Percentiles rank a stretch among this genome's conserved stretches.
Evolutionary conservation across 2,329 filamentous ascomycete genomes (phyloP).

Genomic region (Fusarium sp.): DNA sequence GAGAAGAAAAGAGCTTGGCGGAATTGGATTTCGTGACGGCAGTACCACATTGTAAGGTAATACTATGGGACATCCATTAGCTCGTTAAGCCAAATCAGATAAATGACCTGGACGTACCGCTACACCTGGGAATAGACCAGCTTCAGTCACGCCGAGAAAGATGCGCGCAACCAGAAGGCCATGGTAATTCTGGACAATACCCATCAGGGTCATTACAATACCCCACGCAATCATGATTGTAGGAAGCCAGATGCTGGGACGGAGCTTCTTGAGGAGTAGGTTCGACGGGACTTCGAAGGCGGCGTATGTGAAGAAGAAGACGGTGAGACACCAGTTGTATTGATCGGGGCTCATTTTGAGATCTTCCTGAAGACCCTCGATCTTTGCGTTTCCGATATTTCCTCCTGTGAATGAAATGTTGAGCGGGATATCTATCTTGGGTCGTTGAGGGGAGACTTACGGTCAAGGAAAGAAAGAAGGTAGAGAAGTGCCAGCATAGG

Average conservation of each 20-base stretch:
- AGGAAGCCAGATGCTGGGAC: constrained; percentile 81
- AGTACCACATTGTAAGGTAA: constrained; percentile 71
- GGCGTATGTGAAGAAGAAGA: constrained; percentile 85
- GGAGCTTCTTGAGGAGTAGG: constrained; percentile 78
- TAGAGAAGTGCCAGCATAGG: constrained; percentile 77
- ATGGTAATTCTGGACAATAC: constrained; percentile 63
- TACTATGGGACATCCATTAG: constrained; percentile 52
- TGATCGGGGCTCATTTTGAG: constrained; percentile 71
- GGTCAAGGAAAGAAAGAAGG: constrained; percentile 76
- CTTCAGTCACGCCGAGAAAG: constrained; percentile 74
- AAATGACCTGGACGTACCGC: constrained; percentile 51
- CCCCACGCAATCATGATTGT: constrained; percentile 77
- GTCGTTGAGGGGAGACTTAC: constrained; percentile 47
- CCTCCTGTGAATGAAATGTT: constrained; percentile 56
- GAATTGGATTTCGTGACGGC: constrained; percentile 67
- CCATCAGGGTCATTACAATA: constrained; percentile 65
- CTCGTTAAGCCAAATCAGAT: neutral
- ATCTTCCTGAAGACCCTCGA: constrained; percentile 67
- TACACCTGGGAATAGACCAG: constrained; percentile 76
- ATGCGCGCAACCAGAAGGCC: constrained; percentile 66
- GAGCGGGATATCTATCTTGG: neutral
- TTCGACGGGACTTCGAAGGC: constrained; percentile 84
- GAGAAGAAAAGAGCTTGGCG: constrained; percentile 83
- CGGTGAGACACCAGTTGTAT: constrained; percentile 77
- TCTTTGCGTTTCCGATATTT: constrained; percentile 77